Evolutionary conservation across 495 filamentous ascomycete species (phyloP), one percentile per base, ranked within the genome.

Genomic region (Glarea lozoyensis): DNA sequence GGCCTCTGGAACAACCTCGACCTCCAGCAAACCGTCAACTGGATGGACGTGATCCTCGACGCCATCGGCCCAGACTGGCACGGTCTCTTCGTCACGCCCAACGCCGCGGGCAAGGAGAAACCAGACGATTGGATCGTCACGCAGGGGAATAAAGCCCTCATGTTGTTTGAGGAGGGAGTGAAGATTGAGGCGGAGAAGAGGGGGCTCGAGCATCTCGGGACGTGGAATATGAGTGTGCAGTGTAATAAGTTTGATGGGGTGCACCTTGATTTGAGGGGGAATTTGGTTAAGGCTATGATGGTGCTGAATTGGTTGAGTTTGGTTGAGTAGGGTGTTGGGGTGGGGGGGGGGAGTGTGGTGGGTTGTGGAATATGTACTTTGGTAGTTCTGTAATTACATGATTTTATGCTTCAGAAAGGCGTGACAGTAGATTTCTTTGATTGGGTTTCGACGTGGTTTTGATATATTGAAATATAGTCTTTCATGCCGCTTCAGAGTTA

Each of bases 251-350:
- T 67, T 49, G 70, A 74, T 58, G 70, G 70, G 2, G 70, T 72
- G 54, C 70, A 74, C 54, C 54, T 73, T 43, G 70, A 74, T 50
- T 56, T 74, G 56, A 62, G 54, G 38, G 70, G 70, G 0, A 74
- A 74, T 53, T 49, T 74, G 42, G 50, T 74, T 19, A 74, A 74
- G 53, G 70, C 70, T 4, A 73, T 73, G 70, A 73, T 70, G 68
- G 63, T 71, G n/a, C 50, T 74, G 54, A 73, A 74, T 42, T 74
- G 70, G 70, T 43, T 74, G 48, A 58, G 65, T 49, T 42, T 62
- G 44, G 47, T 67, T 10, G 39, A 48, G 7, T 46, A 53, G n/a
- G n/a, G n/a, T n/a, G n/a, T n/a, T n/a, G n/a, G n/a, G n/a, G n/a
- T n/a, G n/a, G n/a, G n/a, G n/a, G n/a, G n/a, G n/a, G n/a, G n/a